Evolutionary conservation across 805 yeast species (phyloP), one percentile per base, ranked within the genome.

Genomic region (Candida hungchunana): DNA sequence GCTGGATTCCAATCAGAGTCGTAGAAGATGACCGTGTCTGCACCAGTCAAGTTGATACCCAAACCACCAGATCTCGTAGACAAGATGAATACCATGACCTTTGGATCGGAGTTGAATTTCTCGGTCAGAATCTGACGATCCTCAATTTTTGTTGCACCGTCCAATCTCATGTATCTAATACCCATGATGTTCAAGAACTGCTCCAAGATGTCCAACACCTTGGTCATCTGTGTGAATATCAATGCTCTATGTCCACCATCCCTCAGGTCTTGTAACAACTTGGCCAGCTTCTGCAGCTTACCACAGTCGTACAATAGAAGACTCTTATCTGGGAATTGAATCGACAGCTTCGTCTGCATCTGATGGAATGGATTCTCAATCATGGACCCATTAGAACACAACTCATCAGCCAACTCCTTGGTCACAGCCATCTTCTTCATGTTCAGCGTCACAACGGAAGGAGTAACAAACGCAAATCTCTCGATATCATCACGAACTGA

Each of bases 1-100:
- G 97, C 95, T 3, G 99, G 99, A 56, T 93, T 93, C 98, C 98
- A 90, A 62, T 90, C 98, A 3, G 96, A 87, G 61, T 93, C 99
- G 59, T 94, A 93, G 63, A 93, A 94, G 7, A 93, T 87, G 29
- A 93, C 99, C 0, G 98, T 93, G 55, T 93, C 99, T 0, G 99
- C 99, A 55, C 97, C 99, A 0, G 98, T 93, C 46, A 93, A 65
- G 55, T 93, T 93, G 58, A 93, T 93, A 57, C 99, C 99, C 48
- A 94, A 69, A 24, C 99, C 99, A 59, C 99, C 99, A 3, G 98
- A 93, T 62, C 99, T 77, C 3, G 97, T 87, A 4, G 96, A 87
- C 36, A 93, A 61, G 32, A 93, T 93, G 53, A 93, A 93, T 14
- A 89, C 95, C 4, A 95, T 93, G 30, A 90, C 81, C 44, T 79